phyloP scores from a whole-genome alignment of 2,329 filamentous ascomycete species.

The Didymella pinodella region DNA sequence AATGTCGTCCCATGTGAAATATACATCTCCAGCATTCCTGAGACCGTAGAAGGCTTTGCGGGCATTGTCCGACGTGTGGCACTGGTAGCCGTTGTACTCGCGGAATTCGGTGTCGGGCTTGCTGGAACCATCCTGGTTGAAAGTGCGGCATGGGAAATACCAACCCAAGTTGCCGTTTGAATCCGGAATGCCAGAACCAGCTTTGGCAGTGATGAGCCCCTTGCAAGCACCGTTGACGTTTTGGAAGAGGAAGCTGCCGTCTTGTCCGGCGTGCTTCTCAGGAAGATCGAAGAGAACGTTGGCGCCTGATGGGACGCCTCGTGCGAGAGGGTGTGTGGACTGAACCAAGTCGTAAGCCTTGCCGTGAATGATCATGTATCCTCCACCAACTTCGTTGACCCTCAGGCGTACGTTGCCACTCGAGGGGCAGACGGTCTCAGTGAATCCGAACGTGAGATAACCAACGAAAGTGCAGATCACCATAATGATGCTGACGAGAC shows the following conservation, averaged over 20 bases:
- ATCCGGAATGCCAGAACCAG: conserved; percentile 79
- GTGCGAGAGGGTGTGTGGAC: conserved; percentile 80
- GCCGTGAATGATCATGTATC: conserved; percentile 97
- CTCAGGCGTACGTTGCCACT: conserved; percentile 74
- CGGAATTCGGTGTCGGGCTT: conserved; percentile 75
- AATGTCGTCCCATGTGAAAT: conserved; percentile 94
- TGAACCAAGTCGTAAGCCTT: conserved; percentile 81
- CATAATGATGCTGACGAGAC: conserved; percentile 91
- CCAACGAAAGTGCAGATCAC: conserved; percentile 88
- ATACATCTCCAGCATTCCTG: conserved; percentile 79
- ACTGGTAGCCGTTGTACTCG: conserved; percentile 85
- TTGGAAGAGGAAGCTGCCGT: conserved; percentile 97
- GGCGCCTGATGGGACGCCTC: conserved; percentile 74
- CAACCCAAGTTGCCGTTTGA: conserved; percentile 75
- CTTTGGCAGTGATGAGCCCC: conserved; percentile 76
- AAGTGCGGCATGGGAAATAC: conserved; percentile 94
- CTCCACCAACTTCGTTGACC: conserved; percentile 79
- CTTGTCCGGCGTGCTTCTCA: conserved; percentile 82
- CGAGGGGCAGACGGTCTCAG: conserved; percentile 79
- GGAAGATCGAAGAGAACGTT: conserved; percentile 91
- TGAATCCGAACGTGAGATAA: conserved; percentile 97
- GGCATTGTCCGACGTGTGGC: conserved; percentile 77
- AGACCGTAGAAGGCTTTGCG: conserved; percentile 81
- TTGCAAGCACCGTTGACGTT: conserved; percentile 99
- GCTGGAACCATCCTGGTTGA: conserved; percentile 91